These are phyloP conservation scores for Stachybotrys elegans DNA, from an alignment of 2,329 filamentous ascomycete genomes.

Conservation along the genomic window DNA sequence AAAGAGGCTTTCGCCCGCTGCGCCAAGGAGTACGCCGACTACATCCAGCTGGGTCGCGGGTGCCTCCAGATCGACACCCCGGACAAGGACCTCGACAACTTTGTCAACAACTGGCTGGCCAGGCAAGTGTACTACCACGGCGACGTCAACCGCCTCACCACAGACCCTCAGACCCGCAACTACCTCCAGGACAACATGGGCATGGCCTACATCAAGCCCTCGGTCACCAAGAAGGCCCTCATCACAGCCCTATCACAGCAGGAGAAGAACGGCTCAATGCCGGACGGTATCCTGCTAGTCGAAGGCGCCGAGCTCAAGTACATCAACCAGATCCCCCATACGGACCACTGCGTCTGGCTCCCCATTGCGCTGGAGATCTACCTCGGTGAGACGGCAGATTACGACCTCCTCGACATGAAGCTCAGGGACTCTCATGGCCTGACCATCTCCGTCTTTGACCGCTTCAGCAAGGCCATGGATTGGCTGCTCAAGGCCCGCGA, in stretches of 20 bases:
- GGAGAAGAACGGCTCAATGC: slow-evolving; percentile 50
- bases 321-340: slow-evolving; percentile 57
- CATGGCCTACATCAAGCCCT: slow-evolving; percentile 51
- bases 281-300: slow-evolving; percentile 48
- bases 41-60: slow-evolving; percentile 45
- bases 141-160: slow-evolving; percentile 53
- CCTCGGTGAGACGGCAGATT: slow-evolving; percentile 50
- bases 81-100: slow-evolving; percentile 49
- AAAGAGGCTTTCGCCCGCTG: slow-evolving; percentile 41
- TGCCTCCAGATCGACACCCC: slow-evolving; percentile 49
- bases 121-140: slow-evolving; percentile 55
- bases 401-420: slow-evolving; percentile 38
- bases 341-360: slow-evolving; percentile 55
- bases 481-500: slow-evolving; percentile 49
- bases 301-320: slow-evolving; percentile 54
- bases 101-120: slow-evolving; percentile 55
- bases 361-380: slow-evolving; percentile 50
- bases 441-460: slow-evolving; percentile 46
- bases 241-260: slow-evolving; percentile 47
- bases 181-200: slow-evolving; percentile 58
- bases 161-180: slow-evolving; percentile 54
- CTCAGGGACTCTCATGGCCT: slow-evolving; percentile 37
- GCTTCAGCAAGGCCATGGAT: slow-evolving; percentile 52
- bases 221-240: slow-evolving; percentile 42
- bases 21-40: slow-evolving; percentile 41